phyloP scores from a whole-genome alignment of 306 rosid genomes.

The Abrus precatorius region DNA sequence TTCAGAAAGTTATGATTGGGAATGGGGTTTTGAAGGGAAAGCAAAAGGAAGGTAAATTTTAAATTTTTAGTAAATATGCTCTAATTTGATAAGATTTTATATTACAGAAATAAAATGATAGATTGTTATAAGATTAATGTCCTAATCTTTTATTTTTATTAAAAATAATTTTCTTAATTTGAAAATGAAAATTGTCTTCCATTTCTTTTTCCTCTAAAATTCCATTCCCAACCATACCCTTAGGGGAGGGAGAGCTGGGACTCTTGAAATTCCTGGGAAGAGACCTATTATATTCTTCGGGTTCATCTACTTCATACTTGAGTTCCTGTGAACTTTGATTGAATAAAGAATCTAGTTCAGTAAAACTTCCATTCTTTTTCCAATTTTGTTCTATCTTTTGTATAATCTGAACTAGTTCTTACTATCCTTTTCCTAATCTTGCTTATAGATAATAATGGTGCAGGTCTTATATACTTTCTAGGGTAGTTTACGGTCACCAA shows the following conservation, averaged over 20 bases:
- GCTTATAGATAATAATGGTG: slow-evolving; percentile 40
- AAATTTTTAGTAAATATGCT: background rate
- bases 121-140: background rate
- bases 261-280: background rate
- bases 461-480: slow-evolving; percentile 1
- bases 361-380: background rate
- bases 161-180: background rate
- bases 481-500: background rate
- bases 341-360: background rate
- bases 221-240: background rate
- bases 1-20: background rate
- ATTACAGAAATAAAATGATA: background rate
- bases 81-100: background rate
- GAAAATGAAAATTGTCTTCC: background rate
- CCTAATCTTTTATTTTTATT: background rate
- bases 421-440: background rate
- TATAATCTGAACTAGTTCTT: too few species aligned
- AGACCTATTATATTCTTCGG: background rate
- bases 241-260: background rate
- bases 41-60: background rate
- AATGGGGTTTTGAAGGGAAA: background rate
- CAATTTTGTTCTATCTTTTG: too few species aligned
- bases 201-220: too few species aligned
- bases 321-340: background rate
- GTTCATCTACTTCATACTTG: background rate